Evolutionary conservation across 1,284 basidiomycete species (phyloP).

Genomic region (Ceratobasidium theobromae): DNA sequence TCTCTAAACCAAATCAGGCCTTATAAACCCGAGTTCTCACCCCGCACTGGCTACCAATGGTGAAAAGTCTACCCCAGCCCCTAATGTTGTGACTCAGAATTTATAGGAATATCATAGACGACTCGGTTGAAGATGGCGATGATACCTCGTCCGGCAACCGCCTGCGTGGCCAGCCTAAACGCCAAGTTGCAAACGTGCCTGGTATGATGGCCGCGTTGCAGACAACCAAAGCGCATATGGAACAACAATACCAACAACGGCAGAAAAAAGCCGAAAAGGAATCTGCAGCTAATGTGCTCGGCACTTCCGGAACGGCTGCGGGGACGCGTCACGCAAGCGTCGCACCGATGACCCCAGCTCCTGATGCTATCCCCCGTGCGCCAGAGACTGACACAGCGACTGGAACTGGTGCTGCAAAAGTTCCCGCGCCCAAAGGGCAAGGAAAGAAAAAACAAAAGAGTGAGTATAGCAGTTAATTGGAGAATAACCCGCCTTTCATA

Average conservation of each 20-base stretch:
- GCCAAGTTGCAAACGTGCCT: conserved; percentile 44
- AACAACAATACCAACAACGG: conserved; percentile 22
- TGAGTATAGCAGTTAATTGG: neutral
- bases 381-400: conserved; percentile 3
- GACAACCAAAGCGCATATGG: conserved; percentile 66
- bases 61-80: neutral
- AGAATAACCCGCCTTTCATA: neutral
- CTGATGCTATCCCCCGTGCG: conserved; percentile 12
- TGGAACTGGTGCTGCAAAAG: conserved; percentile 2
- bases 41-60: conserved; percentile 28
- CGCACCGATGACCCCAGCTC: conserved; percentile 20
- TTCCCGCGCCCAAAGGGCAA: conserved; percentile 23
- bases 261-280: conserved; percentile 6
- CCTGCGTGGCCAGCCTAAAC: conserved; percentile 19
- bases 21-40: conserved; percentile 28
- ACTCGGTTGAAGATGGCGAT: conserved; percentile 22
- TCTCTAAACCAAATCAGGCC: conserved; percentile 30
- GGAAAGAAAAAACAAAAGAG: conserved; percentile 30
- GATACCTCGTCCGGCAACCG: neutral
- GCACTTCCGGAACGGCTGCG: neutral
- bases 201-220: conserved; percentile 64
- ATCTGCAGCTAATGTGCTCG: neutral
- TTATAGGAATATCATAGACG: conserved; percentile 28
- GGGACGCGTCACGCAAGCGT: conserved; percentile 13
- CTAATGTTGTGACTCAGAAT: neutral